These are phyloP conservation scores for Arabidopsis lyrata DNA, from an alignment of 441 rosid species.

Conservation along the genomic window DNA sequence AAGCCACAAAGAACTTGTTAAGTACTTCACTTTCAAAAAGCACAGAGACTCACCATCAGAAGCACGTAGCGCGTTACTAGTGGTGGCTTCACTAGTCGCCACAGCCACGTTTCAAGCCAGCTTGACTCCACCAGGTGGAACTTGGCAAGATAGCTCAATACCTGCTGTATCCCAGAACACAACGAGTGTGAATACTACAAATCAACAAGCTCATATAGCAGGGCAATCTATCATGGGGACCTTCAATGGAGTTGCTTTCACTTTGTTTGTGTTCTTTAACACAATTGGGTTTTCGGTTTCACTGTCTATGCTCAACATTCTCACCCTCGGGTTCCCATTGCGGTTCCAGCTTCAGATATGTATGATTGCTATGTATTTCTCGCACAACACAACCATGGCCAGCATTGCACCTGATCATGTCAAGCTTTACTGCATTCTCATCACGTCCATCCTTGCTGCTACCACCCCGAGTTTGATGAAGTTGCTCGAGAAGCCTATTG, in stretches of 20 bases:
- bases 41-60: slow-evolving; percentile 57
- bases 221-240: slow-evolving; percentile 53
- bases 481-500: slow-evolving; percentile 35
- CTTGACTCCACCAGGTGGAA: slow-evolving; percentile 59
- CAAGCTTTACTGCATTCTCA: slow-evolving; percentile 28
- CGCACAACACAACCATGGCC: slow-evolving; percentile 47
- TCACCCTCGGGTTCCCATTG: slow-evolving; percentile 54
- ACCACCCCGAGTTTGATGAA: slow-evolving; percentile 29
- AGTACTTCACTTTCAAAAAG: slow-evolving; percentile 59
- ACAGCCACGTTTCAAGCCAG: slow-evolving; percentile 54
- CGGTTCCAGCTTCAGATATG: slow-evolving; percentile 53
- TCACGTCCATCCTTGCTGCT: slow-evolving; percentile 41
- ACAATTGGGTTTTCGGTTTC: slow-evolving; percentile 54
- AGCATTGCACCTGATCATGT: slow-evolving; percentile 42
- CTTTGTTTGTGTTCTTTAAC: slow-evolving; percentile 51
- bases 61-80: slow-evolving; percentile 50
- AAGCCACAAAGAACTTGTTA: slow-evolving; percentile 39
- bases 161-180: slow-evolving; percentile 22
- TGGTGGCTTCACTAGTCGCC: slow-evolving; percentile 51
- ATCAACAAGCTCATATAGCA: slow-evolving; percentile 40
- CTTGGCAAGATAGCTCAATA: slow-evolving; percentile 52
- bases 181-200: slow-evolving; percentile 21
- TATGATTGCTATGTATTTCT: slow-evolving; percentile 48
- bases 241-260: slow-evolving; percentile 27
- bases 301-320: slow-evolving; percentile 49